phyloP scores from a whole-genome alignment of 2,329 filamentous ascomycete genomes.

The Botryotinia globosa region DNA sequence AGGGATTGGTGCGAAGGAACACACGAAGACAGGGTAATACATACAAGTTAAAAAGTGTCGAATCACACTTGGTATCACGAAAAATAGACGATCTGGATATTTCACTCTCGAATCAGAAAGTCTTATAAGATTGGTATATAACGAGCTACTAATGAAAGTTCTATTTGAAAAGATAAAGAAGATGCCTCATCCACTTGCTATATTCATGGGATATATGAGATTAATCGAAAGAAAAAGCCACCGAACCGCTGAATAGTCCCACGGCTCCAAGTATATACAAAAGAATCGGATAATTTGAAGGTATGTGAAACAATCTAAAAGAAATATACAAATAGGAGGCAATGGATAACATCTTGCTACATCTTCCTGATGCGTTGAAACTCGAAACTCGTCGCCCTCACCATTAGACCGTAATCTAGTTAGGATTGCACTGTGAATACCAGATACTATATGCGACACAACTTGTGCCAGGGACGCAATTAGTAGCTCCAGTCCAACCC shows the following conservation, averaged over 20 bases:
- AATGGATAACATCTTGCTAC: not conserved
- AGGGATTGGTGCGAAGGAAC: no score
- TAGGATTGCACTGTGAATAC: constrained; percentile 30
- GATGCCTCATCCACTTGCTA: not conserved
- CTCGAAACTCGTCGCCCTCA: fast-evolving
- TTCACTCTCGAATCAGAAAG: not conserved
- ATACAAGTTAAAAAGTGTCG: no score
- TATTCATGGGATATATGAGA: not conserved
- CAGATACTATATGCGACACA: constrained; percentile 25
- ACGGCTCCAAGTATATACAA: not conserved
- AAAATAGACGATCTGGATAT: not conserved
- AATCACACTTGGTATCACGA: not conserved
- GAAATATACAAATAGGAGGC: not conserved
- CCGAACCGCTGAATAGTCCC: not conserved
- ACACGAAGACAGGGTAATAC: no score
- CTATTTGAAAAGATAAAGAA: not conserved
- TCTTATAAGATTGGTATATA: not conserved
- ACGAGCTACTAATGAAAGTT: not conserved
- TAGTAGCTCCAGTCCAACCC: constrained; percentile 27
- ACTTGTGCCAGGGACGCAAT: constrained; percentile 24
- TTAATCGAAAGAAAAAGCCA: no score
- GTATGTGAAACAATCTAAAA: not conserved
- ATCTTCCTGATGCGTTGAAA: not conserved
- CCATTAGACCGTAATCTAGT: not conserved
- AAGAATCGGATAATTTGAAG: not conserved